Evolutionary conservation across 108 stramenopile species (phyloP).

Genomic region (Conticribra guillardii): DNA sequence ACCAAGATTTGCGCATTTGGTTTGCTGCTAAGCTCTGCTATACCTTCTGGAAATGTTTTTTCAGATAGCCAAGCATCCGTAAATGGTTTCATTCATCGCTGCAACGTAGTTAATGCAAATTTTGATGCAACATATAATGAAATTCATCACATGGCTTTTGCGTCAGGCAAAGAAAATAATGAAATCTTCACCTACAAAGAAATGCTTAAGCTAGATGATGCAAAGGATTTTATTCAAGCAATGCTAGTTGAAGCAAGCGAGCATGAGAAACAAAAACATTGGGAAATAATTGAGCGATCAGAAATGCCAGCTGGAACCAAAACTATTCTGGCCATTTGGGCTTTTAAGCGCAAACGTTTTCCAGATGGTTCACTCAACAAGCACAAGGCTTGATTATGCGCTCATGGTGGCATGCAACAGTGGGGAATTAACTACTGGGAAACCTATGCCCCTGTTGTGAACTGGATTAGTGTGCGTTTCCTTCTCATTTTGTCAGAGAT

Average conservation of each 20-base stretch:
- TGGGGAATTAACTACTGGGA: not conserved
- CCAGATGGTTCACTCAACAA: not conserved
- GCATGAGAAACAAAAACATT: slow-evolving; percentile 2
- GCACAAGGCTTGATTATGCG: not conserved
- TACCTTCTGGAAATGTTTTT: not conserved
- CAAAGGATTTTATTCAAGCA: slow-evolving; percentile 8
- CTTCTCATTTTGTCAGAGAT: not conserved
- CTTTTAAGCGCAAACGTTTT: not conserved
- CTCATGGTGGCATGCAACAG: not conserved
- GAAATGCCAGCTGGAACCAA: not conserved
- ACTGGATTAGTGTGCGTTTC: not conserved
- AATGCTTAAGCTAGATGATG: slow-evolving; percentile 1
- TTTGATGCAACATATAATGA: slow-evolving; percentile 1
- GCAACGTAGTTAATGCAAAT: not conserved
- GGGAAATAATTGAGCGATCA: not conserved
- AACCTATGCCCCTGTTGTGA: not conserved
- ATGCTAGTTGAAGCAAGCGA: slow-evolving; percentile 4
- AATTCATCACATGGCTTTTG: not conserved
- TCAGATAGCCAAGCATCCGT: not conserved
- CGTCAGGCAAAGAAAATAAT: slow-evolving; percentile 4
- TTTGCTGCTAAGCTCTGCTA: not conserved
- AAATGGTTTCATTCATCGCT: not conserved
- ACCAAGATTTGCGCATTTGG: not conserved
- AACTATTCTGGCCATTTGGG: not conserved
- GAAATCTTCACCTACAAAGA: slow-evolving; percentile 5